phyloP scores from a whole-genome alignment of 768 basidiomycete genomes.

The Mycena latifolia region DNA sequence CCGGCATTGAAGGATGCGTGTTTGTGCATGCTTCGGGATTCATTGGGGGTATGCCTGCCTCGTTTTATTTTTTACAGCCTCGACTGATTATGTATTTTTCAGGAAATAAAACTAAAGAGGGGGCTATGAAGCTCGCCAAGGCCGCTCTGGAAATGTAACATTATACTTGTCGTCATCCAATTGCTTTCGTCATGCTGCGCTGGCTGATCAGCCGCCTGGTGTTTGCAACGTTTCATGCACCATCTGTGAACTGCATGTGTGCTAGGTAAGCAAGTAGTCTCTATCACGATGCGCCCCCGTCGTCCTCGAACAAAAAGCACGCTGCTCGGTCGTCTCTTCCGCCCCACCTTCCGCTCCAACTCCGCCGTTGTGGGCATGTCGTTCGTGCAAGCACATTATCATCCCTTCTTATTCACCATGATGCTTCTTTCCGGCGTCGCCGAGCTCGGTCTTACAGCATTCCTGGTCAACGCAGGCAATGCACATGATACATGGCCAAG shows the following conservation, averaged over 20 bases:
- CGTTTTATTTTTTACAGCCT: slow-evolving; percentile 13
- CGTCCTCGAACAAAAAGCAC: slow-evolving; percentile 26
- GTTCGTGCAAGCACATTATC: slow-evolving; percentile 55
- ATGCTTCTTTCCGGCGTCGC: slow-evolving; percentile 77
- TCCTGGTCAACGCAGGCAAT: slow-evolving; percentile 78
- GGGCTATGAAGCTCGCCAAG: slow-evolving; percentile 84
- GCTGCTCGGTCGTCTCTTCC: slow-evolving; percentile 13
- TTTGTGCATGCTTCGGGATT: slow-evolving; percentile 98
- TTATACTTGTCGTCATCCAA: slow-evolving; percentile 1
- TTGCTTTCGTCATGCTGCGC: not conserved
- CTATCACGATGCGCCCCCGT: slow-evolving; percentile 30
- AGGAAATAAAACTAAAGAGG: slow-evolving; percentile 94
- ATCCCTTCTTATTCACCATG: slow-evolving; percentile 71
- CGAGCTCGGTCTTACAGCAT: slow-evolving; percentile 81
- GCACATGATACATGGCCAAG: slow-evolving; percentile 72
- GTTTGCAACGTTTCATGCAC: slow-evolving; percentile 33
- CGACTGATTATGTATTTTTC: slow-evolving; percentile 12
- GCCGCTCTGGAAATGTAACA: slow-evolving; percentile 65
- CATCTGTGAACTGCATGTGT: slow-evolving; percentile 12
- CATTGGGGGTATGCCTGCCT: slow-evolving; percentile 81
- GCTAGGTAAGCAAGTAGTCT: slow-evolving; percentile 13
- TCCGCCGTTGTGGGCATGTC: slow-evolving; percentile 22
- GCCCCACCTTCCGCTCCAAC: slow-evolving; percentile 9
- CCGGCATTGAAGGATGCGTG: slow-evolving; percentile 85
- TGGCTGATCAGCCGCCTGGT: no score